These are phyloP conservation scores for Candida takata DNA, from an alignment of 805 yeast species.

Conservation along the genomic window DNA sequence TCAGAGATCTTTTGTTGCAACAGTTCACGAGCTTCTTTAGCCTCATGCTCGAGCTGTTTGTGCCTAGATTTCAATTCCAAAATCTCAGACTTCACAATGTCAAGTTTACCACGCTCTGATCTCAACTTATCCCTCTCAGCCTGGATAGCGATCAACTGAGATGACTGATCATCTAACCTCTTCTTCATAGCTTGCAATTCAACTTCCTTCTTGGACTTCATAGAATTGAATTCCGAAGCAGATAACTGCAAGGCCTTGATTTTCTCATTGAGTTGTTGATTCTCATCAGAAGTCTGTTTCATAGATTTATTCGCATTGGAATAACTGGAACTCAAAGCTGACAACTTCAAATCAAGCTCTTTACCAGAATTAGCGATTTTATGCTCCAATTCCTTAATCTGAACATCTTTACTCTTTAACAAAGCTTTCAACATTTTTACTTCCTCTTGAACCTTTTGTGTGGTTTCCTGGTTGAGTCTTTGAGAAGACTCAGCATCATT, in stretches of 20 bases:
- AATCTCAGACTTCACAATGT: constrained; percentile 22
- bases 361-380: constrained; percentile 26
- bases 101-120: constrained; percentile 24
- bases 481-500: constrained; percentile 13
- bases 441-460: constrained; percentile 22
- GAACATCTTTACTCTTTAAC: constrained; percentile 28
- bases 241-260: constrained; percentile 32
- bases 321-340: constrained; percentile 27
- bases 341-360: constrained; percentile 30
- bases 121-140: constrained; percentile 26
- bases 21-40: constrained; percentile 34
- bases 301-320: constrained; percentile 30
- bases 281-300: constrained; percentile 36
- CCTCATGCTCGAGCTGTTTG: constrained; percentile 39
- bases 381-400: constrained; percentile 26
- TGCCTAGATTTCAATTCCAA: constrained; percentile 19
- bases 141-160: constrained; percentile 15
- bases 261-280: constrained; percentile 33
- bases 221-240: constrained; percentile 28
- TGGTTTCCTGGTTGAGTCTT: constrained; percentile 7
- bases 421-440: constrained; percentile 23
- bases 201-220: constrained; percentile 29
- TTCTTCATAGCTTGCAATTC: constrained; percentile 27
- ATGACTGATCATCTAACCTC: constrained; percentile 21
- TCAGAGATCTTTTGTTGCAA: constrained; percentile 36